Evolutionary conservation across 805 yeast genomes (phyloP), one percentile per base, ranked within the genome.

Genomic region (Kuraishia borneana): DNA sequence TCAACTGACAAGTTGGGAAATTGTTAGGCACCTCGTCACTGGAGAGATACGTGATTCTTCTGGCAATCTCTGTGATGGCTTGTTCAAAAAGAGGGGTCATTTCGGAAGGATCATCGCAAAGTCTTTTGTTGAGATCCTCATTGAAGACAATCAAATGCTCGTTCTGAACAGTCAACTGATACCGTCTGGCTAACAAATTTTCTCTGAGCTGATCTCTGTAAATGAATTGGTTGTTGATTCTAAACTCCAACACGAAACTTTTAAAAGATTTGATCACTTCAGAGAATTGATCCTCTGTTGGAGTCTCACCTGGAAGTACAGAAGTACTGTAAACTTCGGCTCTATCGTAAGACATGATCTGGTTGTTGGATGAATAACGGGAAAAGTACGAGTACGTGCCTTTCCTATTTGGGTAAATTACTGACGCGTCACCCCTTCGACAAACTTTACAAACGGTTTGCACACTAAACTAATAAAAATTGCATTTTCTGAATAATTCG

Each of bases 121-220:
- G 64, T 43, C 75, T 74, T 54, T 87, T 89, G 51, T 85, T 88
- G 35, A 92, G 65, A 45, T 83, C 94, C 50, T 85, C 97, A 49
- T 85, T 83, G 61, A 75, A 92, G 6, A 85, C 78, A 36, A 89
- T 81, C 38, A 92, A 61, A 51, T 92, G 95, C 36, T 81, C 94
- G 32, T 83, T 68, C 43, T 83, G 76, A 8, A 92, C 94, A 3
- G 73, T 70, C 34, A 92, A 57, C 27, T 68, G 70, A 57, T 75
- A 88, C 47, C 78, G 74, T 36, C 78, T 78, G 42, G 84, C 78
- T 33, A 89, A 63, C 31, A 94, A 61, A 55, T 88, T 85, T 48
- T 85, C 95, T 45, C 96, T 68, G 36, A 92, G 65, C 53, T 88
- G 95, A 47, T 88, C 96, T 65, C 94, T 68, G 63, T 89, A 89